Conservation (phyloP, 768 basidiomycete genomes). For the Favolaschia claudopus region DNA sequence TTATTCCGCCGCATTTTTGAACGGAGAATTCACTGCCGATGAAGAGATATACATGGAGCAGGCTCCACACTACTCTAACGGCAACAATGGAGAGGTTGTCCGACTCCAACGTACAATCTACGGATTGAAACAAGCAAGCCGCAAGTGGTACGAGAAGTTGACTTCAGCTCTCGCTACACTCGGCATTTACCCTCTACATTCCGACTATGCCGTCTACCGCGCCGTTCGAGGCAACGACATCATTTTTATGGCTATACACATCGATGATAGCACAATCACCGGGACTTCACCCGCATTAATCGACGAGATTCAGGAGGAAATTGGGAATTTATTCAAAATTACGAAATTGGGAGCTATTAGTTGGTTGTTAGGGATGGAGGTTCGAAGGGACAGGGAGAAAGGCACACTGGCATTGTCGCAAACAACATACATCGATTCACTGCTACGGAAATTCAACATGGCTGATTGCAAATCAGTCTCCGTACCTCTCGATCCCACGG, state of each 20-base stretch:
- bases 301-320: slow-evolving; percentile 28
- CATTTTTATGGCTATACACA: not conserved
- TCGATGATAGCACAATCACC: slow-evolving; percentile 44
- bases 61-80: slow-evolving; percentile 22
- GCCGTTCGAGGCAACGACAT: not conserved
- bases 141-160: slow-evolving; percentile 38
- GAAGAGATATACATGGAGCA: slow-evolving; percentile 33
- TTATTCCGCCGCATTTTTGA: slow-evolving; percentile 20
- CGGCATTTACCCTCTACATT: slow-evolving; percentile 1
- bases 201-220: slow-evolving; percentile 23
- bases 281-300: slow-evolving; percentile 21
- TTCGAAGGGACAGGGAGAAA: slow-evolving; percentile 26
- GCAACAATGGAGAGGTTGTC: not conserved
- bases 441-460: slow-evolving; percentile 31
- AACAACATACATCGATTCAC: slow-evolving; percentile 33
- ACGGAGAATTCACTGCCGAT: slow-evolving; percentile 9
- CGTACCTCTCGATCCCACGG: slow-evolving; percentile 2
- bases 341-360: slow-evolving; percentile 36
- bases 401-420: slow-evolving; percentile 38
- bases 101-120: slow-evolving; percentile 36
- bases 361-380: slow-evolving; percentile 41
- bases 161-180: slow-evolving; percentile 22
- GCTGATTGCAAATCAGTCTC: slow-evolving; percentile 1
- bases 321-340: slow-evolving; percentile 38
- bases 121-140: slow-evolving; percentile 44